Percentiles rank a stretch among this genome's conserved stretches.
Evolutionary conservation across 768 basidiomycete genomes (phyloP).

Genomic region (Suillus discolor): DNA sequence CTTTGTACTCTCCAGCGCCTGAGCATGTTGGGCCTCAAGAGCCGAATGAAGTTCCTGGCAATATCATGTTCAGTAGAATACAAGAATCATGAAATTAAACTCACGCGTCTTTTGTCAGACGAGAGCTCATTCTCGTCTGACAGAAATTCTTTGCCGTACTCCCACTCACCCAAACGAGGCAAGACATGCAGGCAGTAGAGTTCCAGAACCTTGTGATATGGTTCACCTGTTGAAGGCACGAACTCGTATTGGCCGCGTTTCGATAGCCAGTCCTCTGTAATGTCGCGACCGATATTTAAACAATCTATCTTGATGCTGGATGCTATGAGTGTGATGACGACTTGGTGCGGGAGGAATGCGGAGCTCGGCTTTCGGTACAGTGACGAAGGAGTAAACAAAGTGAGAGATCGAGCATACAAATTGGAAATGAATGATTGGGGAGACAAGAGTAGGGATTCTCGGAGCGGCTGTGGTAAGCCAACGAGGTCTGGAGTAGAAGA

Average conservation of each 20-base stretch:
- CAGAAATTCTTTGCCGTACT: slow-evolving; percentile 76
- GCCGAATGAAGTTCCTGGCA: slow-evolving; percentile 18
- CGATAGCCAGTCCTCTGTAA: slow-evolving; percentile 82
- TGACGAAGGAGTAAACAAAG: slow-evolving; percentile 62
- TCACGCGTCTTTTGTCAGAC: slow-evolving; percentile 52
- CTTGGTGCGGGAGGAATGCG: slow-evolving; percentile 66
- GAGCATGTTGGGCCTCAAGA: slow-evolving; percentile 37
- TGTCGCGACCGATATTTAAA: slow-evolving; percentile 60
- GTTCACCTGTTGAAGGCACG: slow-evolving; percentile 42
- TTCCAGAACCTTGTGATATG: slow-evolving; percentile 76
- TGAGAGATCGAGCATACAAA: slow-evolving; percentile 64
- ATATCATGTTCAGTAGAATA: slow-evolving; percentile 11
- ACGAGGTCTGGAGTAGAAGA: slow-evolving; percentile 47
- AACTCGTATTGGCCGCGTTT: slow-evolving; percentile 45
- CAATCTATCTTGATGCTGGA: slow-evolving; percentile 70
- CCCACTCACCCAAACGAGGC: slow-evolving; percentile 77
- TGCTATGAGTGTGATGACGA: slow-evolving; percentile 70
- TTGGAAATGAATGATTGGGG: slow-evolving; percentile 58
- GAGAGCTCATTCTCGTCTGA: slow-evolving; percentile 70
- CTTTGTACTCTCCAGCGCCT: slow-evolving; percentile 23
- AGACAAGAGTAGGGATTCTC: slow-evolving; percentile 55
- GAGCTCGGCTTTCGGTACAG: slow-evolving; percentile 42
- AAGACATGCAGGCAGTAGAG: slow-evolving; percentile 75
- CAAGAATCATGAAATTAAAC: slow-evolving; percentile 12
- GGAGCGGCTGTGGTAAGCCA: slow-evolving; percentile 52